Evolutionary conservation across 306 rosid genomes (phyloP), one percentile per base, ranked within the genome.

Genomic region (Dryas drummondii): DNA sequence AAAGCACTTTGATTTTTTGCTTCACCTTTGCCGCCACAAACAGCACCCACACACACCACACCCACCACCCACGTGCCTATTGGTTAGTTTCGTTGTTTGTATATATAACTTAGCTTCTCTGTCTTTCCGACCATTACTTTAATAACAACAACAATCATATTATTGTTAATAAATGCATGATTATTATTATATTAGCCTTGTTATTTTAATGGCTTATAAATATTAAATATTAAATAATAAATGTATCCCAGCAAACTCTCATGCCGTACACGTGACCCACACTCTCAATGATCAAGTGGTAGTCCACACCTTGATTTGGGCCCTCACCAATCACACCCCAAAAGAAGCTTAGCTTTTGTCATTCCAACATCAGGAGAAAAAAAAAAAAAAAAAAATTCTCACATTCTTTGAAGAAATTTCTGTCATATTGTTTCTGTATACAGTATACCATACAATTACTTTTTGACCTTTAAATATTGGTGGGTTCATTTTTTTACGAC

Each of bases 191-290:
- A 52, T 72, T 62, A 71, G 60, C 65, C 71, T 77, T 85, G 79
- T 80, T 27, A 22, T 5, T 73, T 49, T 74, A 50, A 16, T 73
- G 17, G 5, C 10, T 11, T 3, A 70, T 13, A 54, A 68, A 65
- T 64, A 75, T 12, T 32, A 32, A 53, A 11, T 27, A 57, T 12
- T 32, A 32, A 53, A 11, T 27, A 57, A 37, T 83, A 74, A 68
- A 82, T 82, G 76, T 44, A 78, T 72, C 75, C 73, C 74, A 42
- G 50, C 74, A 37, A 82, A 41, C 80, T 64, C 76, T 78, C 79
- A 48, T 49, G 79, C 82, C 84, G 82, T 86, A 82, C 92, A 84
- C 88, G 87, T 86, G 92, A 81, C 86, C 92, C 89, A 87, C 83
- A 82, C 5, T 73, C 78, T 78, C 61, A 82, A 83, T 84, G 80